Evolutionary conservation across 257 asterid species (phyloP).

Genomic region (Rehmannia glutinosa): DNA sequence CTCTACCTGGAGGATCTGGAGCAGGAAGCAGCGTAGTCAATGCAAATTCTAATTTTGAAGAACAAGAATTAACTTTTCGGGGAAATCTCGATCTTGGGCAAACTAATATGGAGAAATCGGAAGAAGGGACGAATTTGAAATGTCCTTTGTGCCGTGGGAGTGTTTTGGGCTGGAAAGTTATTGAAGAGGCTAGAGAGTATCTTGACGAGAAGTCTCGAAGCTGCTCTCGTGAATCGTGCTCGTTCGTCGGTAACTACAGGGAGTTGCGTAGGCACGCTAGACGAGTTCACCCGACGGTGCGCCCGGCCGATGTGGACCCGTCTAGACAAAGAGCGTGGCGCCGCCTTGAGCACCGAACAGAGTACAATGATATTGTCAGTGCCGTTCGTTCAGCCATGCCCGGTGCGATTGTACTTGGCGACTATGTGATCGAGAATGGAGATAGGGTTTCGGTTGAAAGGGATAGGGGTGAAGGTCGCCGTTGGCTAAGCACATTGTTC

Average conservation of each 20-base stretch:
- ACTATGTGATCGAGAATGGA: conserved; percentile 68
- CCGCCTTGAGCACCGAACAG: conserved; percentile 69
- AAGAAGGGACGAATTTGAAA: conserved; percentile 38
- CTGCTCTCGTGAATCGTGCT: conserved; percentile 79
- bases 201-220: conserved; percentile 65
- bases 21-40: no score
- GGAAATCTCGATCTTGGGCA: conserved; percentile 33
- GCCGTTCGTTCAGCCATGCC: conserved; percentile 83
- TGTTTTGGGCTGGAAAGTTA: conserved; percentile 73
- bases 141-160: conserved; percentile 90
- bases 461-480: conserved; percentile 40
- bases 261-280: conserved; percentile 84
- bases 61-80: no score
- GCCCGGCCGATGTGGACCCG: conserved; percentile 84
- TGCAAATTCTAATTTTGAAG: no score
- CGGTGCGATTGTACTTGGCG: conserved; percentile 80
- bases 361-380: conserved; percentile 70
- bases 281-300: conserved; percentile 70
- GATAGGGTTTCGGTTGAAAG: conserved; percentile 29
- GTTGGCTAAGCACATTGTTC: conserved; percentile 70
- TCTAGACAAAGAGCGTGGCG: conserved; percentile 74
- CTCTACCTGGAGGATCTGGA: no score
- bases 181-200: conserved; percentile 68
- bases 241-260: conserved; percentile 60
- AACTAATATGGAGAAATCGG: conserved; percentile 28